Evolutionary conservation across 805 yeast genomes (phyloP).

Genomic region (Candida sphagnicola): DNA sequence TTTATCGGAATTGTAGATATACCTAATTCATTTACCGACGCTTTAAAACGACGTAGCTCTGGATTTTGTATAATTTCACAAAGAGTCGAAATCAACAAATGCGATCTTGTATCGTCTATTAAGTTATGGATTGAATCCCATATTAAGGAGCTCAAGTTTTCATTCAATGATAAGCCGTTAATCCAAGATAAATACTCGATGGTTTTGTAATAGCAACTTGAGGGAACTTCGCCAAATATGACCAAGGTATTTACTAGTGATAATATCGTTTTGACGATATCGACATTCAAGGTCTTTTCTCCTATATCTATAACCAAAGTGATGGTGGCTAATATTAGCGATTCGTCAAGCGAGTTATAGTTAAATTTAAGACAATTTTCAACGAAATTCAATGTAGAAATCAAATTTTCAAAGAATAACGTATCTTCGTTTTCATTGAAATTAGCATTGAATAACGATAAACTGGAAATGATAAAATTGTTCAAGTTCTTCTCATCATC

Average conservation of each 20-base stretch:
- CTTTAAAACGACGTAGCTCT: constrained; percentile 14
- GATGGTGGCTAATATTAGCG: constrained; percentile 26
- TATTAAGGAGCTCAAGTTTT: constrained; percentile 28
- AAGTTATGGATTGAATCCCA: constrained; percentile 39
- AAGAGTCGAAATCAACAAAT: constrained; percentile 14
- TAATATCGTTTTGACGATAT: constrained; percentile 35
- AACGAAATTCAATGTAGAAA: constrained; percentile 27
- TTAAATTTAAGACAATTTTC: constrained; percentile 47
- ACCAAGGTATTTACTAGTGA: constrained; percentile 41
- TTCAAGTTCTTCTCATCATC: constrained; percentile 27
- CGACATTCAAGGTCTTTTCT: constrained; percentile 31
- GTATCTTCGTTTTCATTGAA: constrained; percentile 3
- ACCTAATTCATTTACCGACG: not conserved
- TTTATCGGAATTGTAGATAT: constrained; percentile 6
- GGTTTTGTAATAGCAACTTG: constrained; percentile 27
- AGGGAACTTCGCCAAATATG: constrained; percentile 46
- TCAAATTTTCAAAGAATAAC: constrained; percentile 10
- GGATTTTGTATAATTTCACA: constrained; percentile 19
- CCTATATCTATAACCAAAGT: constrained; percentile 33
- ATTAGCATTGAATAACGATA: constrained; percentile 7
- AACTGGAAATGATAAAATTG: constrained; percentile 11
- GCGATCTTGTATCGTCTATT: constrained; percentile 32
- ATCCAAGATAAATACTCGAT: constrained; percentile 47
- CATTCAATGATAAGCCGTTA: constrained; percentile 24
- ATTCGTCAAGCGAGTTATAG: constrained; percentile 41